A percentile compares a stretch with the other conserved stretches of the same genome.
These are phyloP conservation scores for Camellia lanceoleosa DNA, from an alignment of 148 eudicot species.

Conservation along the genomic window DNA sequence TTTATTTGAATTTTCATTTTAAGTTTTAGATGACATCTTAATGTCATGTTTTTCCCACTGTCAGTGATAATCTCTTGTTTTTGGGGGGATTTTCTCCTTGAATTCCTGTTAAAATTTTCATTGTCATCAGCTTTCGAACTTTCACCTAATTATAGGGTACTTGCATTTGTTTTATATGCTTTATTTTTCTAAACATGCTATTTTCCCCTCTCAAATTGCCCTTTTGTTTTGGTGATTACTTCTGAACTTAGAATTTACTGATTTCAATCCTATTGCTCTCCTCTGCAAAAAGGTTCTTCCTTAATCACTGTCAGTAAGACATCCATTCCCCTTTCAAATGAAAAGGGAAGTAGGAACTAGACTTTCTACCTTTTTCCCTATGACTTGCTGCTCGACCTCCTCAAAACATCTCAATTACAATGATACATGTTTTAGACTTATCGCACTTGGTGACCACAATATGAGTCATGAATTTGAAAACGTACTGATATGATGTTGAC, in stretches of 20 bases:
- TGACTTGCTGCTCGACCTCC: background rate
- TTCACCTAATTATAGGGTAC: background rate
- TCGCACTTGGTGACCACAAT: background rate
- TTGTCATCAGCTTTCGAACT: background rate
- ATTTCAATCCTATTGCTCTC: no score
- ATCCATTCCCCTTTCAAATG: background rate
- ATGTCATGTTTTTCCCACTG: background rate
- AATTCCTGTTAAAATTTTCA: background rate
- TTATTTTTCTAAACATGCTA: background rate
- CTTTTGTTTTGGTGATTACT: background rate
- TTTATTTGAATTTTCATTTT: background rate
- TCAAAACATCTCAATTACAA: no score
- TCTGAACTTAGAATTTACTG: no score
- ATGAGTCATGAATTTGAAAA: background rate
- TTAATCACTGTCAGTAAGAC: background rate
- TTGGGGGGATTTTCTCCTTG: no score
- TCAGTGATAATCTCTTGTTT: background rate
- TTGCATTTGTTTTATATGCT: background rate
- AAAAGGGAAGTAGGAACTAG: background rate
- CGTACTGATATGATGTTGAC: background rate
- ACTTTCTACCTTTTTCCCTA: background rate
- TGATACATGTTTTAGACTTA: background rate
- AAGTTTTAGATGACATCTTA: background rate
- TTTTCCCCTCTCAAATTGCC: background rate
- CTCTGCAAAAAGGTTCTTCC: background rate